Base-by-base conservation (phyloP, 225 moss, liverwort and hornwort species). In the Marchantia polymorpha region DNA sequence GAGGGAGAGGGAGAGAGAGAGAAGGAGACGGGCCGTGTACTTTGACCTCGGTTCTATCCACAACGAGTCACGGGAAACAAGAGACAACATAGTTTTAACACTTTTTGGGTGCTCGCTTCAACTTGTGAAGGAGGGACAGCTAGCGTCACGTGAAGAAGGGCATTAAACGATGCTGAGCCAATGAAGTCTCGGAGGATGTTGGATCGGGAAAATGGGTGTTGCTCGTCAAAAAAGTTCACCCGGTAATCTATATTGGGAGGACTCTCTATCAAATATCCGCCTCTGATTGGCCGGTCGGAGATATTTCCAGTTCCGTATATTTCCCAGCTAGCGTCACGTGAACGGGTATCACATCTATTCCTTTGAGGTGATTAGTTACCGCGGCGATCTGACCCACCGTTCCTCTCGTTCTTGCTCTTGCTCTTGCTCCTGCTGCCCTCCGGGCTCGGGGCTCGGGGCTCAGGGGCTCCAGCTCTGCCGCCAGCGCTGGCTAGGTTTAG, bases 131-230 rank as follows among this genome's bases (percentile, higher is more conserved):
- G 69, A 46, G 69, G 39, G 47, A 69, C 69, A 69, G 69, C 69
- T 69, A 69, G 46, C 69, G 16, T 69, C 69, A 69, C 69, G 69
- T 69, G 69, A 69, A 69, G 27, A 69, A 69, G 69, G 69, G 46
- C 69, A 46, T 46, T 47, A 29, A 48, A 69, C 19, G 69, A 69
- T 69, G 19, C 46, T 69, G 17, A 7, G 4, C 65, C 4, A 69
- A 27, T 48, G 47, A 11, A 69, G 4, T 56, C 9, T 17, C 11
- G 7, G 3, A 64, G 23, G 12, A 17, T 39, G 1, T 19, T 26
- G 12, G 19, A 13, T 17, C 55, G 55, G 14, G 5, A 56, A 56
- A 56, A 56, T 56, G 4, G 46, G 46, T 69, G 69, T 19, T 69
- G 20, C 20, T 69, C 27, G 39, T 48, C 47, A 39, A 20, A 48